phyloP scores from a whole-genome alignment of 1,284 basidiomycete genomes.

The Caloboletus inedulis region DNA sequence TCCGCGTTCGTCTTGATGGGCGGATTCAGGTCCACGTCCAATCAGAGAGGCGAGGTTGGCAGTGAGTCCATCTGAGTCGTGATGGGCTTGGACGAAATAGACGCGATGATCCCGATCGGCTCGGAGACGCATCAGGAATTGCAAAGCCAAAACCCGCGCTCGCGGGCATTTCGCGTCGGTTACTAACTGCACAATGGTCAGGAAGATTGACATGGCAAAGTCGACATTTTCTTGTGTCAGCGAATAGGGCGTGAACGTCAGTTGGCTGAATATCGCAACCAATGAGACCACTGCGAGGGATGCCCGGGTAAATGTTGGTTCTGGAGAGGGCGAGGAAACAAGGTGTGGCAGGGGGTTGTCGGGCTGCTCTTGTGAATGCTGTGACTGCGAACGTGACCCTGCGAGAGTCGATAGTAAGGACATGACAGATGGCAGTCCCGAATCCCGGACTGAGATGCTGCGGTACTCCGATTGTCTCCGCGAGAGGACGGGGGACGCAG shows the following conservation, averaged over 20 bases:
- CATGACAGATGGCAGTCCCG: constrained; percentile 57
- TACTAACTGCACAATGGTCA: constrained; percentile 45
- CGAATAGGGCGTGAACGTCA: constrained; percentile 64
- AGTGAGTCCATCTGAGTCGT: constrained; percentile 55
- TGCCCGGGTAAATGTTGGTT: constrained; percentile 40
- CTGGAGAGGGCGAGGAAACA: constrained; percentile 24
- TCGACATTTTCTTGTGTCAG: constrained; percentile 43
- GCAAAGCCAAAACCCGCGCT: constrained; percentile 73
- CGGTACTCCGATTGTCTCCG: constrained; percentile 55
- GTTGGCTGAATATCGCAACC: constrained; percentile 63
- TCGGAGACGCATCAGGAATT: constrained; percentile 87
- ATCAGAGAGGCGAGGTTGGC: constrained; percentile 54
- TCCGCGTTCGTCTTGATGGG: constrained; percentile 29
- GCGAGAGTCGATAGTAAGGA: constrained; percentile 61
- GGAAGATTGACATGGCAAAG: constrained; percentile 53
- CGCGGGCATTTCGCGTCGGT: constrained; percentile 50
- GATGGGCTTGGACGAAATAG: constrained; percentile 57
- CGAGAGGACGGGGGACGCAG: constrained; percentile 51
- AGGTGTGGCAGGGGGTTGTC: constrained; percentile 32
- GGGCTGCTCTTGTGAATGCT: constrained; percentile 35
- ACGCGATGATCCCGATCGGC: constrained; percentile 90
- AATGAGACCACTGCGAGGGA: constrained; percentile 64
- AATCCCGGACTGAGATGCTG: constrained; percentile 31
- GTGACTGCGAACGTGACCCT: constrained; percentile 56
- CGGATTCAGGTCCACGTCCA: constrained; percentile 38